Conservation (phyloP, 2,329 filamentous ascomycete genomes). For the Verticillium nubilum region DNA sequence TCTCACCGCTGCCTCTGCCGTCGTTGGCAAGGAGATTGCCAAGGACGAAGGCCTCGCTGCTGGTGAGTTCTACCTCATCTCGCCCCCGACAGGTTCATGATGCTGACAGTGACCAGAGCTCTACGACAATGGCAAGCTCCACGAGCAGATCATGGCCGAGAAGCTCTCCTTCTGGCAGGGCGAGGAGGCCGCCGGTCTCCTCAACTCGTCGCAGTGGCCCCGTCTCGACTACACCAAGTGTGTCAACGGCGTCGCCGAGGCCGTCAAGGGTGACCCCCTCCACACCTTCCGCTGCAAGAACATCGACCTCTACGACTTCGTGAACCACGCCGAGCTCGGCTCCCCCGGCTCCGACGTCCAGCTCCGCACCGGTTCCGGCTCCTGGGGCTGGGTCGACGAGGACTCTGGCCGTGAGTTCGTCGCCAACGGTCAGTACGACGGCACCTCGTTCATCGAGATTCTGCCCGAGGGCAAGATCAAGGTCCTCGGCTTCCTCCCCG, state of each 20-base stretch:
- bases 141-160: constrained; percentile 15
- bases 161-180: constrained; percentile 3
- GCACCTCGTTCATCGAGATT: constrained; percentile 37
- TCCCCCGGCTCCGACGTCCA: constrained; percentile 19
- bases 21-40: constrained; percentile 22
- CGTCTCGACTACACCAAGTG: constrained; percentile 10
- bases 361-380: constrained; percentile 17
- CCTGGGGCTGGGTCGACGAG: constrained; percentile 34
- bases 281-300: constrained; percentile 12
- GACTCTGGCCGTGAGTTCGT: constrained; percentile 22
- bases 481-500: constrained; percentile 32
- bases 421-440: constrained; percentile 22
- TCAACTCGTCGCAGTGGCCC: constrained; percentile 10
- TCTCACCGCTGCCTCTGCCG: constrained; percentile 1
- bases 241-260: constrained; percentile 8
- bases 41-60: constrained; percentile 20
- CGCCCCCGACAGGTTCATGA: neutral
- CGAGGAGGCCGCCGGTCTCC: constrained; percentile 3
- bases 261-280: constrained; percentile 8
- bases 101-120: constrained; percentile 10
- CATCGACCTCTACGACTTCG: constrained; percentile 47
- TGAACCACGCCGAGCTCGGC: constrained; percentile 43
- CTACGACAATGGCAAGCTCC: constrained; percentile 23
- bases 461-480: constrained; percentile 30
- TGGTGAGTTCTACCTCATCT: neutral